Percentiles rank a stretch among this genome's conserved stretches.
phyloP scores from a whole-genome alignment of 2,329 filamentous ascomycete species.

The Metarhizium rileyi region DNA sequence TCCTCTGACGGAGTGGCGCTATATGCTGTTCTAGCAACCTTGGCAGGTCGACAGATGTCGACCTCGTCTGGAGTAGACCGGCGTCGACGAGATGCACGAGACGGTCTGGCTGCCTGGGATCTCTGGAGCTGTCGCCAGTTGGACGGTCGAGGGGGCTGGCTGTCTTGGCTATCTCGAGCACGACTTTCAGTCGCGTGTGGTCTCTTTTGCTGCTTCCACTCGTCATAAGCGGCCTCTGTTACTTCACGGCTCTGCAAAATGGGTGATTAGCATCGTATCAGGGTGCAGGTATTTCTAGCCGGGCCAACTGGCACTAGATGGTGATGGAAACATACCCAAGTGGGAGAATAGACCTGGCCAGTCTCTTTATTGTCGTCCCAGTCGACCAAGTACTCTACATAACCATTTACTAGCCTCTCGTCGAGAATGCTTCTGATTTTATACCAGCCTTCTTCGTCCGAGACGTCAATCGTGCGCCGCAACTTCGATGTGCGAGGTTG shows the following conservation, averaged over 20 bases:
- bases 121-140: slow-evolving; percentile 16
- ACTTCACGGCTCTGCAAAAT: slow-evolving; percentile 19
- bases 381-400: slow-evolving; percentile 26
- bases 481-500: slow-evolving; percentile 12
- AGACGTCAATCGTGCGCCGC: slow-evolving; percentile 10
- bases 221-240: slow-evolving; percentile 19
- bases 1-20: slow-evolving; percentile 20
- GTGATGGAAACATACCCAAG: slow-evolving; percentile 21
- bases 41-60: slow-evolving; percentile 11
- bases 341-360: slow-evolving; percentile 21
- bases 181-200: background rate
- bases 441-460: slow-evolving; percentile 22
- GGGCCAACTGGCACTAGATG: background rate
- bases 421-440: slow-evolving; percentile 25
- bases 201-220: slow-evolving; percentile 23
- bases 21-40: slow-evolving; percentile 13
- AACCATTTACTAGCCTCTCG: slow-evolving; percentile 18
- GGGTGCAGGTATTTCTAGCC: background rate
- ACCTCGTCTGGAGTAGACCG: slow-evolving; percentile 7
- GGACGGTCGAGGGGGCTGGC: slow-evolving; percentile 18
- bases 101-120: background rate
- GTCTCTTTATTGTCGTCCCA: slow-evolving; percentile 26
- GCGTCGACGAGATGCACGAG: background rate
- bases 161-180: slow-evolving; percentile 12
- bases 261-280: slow-evolving; percentile 12